These are phyloP conservation scores for Salix arbutifolia DNA, from an alignment of 345 rosid genomes.

Conservation along the genomic window DNA sequence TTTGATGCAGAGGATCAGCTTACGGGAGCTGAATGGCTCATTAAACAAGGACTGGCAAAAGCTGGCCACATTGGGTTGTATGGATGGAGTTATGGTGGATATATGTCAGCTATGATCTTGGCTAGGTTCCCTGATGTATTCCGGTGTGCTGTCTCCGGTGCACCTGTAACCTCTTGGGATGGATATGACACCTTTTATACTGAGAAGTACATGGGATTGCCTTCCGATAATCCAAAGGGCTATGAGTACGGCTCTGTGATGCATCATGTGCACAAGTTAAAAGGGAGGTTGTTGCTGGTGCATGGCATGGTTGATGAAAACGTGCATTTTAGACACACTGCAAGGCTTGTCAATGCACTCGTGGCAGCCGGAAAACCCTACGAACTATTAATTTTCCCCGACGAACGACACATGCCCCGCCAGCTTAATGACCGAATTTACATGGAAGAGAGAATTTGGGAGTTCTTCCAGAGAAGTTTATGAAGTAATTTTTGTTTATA, in stretches of 20 bases:
- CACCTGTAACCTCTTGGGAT: conserved; percentile 97
- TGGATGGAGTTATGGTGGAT: conserved; percentile 98
- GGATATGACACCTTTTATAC: conserved; percentile 92
- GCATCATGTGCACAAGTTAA: conserved; percentile 60
- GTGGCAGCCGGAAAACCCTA: conserved; percentile 64
- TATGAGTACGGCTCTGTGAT: conserved; percentile 67
- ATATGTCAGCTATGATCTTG: conserved; percentile 72
- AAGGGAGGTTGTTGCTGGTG: conserved; percentile 60
- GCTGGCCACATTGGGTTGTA: conserved; percentile 65
- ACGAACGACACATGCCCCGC: conserved; percentile 87
- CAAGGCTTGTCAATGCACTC: conserved; percentile 79
- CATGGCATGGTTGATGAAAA: conserved; percentile 98
- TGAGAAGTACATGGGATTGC: conserved; percentile 91
- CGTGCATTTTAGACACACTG: conserved; percentile 91
- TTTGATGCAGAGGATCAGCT: conserved; percentile 80
- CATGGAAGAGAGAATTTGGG: conserved; percentile 96
- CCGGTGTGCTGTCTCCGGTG: conserved; percentile 71
- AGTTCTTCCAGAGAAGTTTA: conserved; percentile 66
- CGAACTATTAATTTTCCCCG: conserved; percentile 78
- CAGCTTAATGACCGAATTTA: conserved; percentile 56
- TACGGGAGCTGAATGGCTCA: conserved; percentile 79
- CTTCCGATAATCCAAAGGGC: conserved; percentile 33
- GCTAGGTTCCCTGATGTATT: conserved; percentile 66
- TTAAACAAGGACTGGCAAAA: conserved; percentile 67
- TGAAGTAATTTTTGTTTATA: conserved; percentile 24